phyloP scores from a whole-genome alignment of 257 asterid species.

The Orobanche coerulescens region DNA sequence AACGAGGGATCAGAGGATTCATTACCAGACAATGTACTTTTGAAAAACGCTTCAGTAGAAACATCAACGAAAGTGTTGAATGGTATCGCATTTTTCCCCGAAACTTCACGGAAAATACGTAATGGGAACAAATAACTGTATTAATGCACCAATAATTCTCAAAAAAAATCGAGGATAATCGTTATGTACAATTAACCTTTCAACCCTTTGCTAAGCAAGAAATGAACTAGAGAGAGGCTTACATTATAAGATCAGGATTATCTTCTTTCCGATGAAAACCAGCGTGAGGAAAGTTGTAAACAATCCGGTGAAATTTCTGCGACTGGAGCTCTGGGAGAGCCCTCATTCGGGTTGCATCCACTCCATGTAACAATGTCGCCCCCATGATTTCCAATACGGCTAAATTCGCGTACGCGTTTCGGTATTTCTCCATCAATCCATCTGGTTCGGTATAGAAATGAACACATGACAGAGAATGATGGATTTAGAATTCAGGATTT shows the following conservation, averaged over 20 bases:
- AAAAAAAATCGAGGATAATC: no score
- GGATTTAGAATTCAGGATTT: no score
- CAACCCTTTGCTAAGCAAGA: not conserved
- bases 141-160: no score
- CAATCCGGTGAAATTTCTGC: constrained; percentile 43
- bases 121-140: no score
- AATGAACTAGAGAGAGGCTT: constrained; percentile 20
- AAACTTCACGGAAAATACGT: not conserved
- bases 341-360: constrained; percentile 46
- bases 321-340: constrained; percentile 16
- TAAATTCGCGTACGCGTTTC: constrained; percentile 36
- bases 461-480: no score
- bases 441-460: constrained; percentile 22
- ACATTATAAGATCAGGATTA: constrained; percentile 21
- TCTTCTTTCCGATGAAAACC: constrained; percentile 49
- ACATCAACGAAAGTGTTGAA: no score
- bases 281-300: constrained; percentile 69
- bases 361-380: constrained; percentile 37
- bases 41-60: no score
- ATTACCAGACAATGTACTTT: no score
- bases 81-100: not conserved
- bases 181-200: no score
- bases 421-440: constrained; percentile 38
- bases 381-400: constrained; percentile 26
- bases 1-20: no score